These are phyloP conservation scores for Chlamydomonas schloesseri DNA, from an alignment of 139 green algal species.

Conservation along the genomic window DNA sequence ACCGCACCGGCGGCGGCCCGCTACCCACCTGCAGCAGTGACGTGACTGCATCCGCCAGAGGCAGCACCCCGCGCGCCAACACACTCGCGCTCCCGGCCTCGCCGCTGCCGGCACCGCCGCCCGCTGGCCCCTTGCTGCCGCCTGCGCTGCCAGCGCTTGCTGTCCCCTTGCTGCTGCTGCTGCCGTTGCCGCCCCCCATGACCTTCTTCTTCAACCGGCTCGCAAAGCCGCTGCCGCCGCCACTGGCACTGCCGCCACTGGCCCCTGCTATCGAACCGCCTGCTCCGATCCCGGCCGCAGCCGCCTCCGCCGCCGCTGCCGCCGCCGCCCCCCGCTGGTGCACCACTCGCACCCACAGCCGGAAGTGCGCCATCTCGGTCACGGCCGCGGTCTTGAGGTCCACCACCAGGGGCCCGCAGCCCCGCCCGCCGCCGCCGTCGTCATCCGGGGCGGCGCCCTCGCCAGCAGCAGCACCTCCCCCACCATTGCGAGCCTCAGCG, in stretches of 20 bases:
- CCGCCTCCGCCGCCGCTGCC: background rate
- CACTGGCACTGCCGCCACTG: too few relatives aligned
- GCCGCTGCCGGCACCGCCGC: background rate
- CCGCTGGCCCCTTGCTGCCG: background rate
- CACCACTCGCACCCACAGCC: slow-evolving; percentile 17
- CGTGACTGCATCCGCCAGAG: slow-evolving; percentile 42
- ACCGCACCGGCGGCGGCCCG: too few relatives aligned
- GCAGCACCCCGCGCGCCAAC: slow-evolving; percentile 52
- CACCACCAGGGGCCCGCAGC: background rate
- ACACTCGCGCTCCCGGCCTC: background rate
- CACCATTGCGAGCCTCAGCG: too few relatives aligned
- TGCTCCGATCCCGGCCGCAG: background rate
- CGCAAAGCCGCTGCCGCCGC: background rate
- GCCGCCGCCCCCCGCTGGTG: background rate
- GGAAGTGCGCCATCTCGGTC: slow-evolving; percentile 36
- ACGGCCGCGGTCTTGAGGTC: slow-evolving; percentile 20
- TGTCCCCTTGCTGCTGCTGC: background rate
- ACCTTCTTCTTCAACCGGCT: too few relatives aligned
- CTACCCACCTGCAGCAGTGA: slow-evolving; percentile 24
- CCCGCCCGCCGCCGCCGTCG: background rate
- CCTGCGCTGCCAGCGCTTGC: background rate
- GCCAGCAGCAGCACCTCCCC: too few relatives aligned
- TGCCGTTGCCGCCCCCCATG: background rate
- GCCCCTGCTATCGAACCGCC: background rate
- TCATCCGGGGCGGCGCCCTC: too few relatives aligned